These are phyloP conservation scores for Sarocladium brachiariae DNA, from an alignment of 2,329 filamentous ascomycete species.

Conservation along the genomic window DNA sequence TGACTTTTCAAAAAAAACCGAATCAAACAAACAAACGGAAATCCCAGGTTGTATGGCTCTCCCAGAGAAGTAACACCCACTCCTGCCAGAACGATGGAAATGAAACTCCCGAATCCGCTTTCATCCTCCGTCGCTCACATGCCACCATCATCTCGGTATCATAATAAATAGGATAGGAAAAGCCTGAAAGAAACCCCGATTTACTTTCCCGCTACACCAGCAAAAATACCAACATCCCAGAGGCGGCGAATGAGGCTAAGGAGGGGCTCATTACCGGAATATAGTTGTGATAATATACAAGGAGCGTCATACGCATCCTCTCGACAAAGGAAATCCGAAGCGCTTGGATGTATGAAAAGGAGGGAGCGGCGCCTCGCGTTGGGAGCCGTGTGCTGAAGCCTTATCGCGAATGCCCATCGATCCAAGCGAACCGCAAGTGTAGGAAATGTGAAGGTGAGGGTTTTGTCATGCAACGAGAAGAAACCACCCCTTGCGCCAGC, in stretches of 20 bases:
- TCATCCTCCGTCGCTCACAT: too few species aligned
- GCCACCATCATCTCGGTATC: too few species aligned
- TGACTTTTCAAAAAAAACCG: too few species aligned
- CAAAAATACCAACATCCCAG: neutral
- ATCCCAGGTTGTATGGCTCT: too few species aligned
- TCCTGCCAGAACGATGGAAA: neutral
- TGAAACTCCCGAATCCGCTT: neutral
- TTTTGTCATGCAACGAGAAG: neutral
- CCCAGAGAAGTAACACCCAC: too few species aligned
- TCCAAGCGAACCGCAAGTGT: neutral
- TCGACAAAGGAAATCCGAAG: neutral
- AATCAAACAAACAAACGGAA: too few species aligned
- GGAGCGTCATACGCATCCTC: neutral
- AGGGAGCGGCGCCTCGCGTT: neutral
- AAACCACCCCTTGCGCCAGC: neutral
- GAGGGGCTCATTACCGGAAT: neutral
- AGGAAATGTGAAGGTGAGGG: neutral
- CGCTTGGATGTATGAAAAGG: neutral
- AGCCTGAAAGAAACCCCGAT: too few species aligned
- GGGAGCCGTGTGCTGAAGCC: neutral
- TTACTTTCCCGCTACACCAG: too few species aligned
- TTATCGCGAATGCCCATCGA: neutral
- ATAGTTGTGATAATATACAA: conserved; percentile 7
- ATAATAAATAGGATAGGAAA: neutral
- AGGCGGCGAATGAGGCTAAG: neutral